These are phyloP conservation scores for Fagus crenata DNA, from an alignment of 306 rosid species.

Conservation along the genomic window DNA sequence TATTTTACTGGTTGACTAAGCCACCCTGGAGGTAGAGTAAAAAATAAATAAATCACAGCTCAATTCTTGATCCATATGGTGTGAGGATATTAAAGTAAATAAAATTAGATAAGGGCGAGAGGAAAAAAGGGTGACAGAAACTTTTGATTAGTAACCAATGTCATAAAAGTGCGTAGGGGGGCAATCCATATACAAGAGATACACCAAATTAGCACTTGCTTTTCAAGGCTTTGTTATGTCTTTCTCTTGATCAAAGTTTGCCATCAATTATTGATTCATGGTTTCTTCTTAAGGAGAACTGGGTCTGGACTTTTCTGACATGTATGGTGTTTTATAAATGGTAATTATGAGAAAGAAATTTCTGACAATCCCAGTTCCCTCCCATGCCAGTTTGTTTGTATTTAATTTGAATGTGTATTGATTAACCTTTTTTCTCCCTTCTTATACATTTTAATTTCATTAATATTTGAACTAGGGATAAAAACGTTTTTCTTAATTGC, in stretches of 20 bases:
- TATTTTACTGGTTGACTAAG: not conserved
- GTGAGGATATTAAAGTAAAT: not conserved
- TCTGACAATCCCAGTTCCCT: not conserved
- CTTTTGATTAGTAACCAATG: no score
- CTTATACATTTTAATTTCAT: not conserved
- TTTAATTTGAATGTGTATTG: not conserved
- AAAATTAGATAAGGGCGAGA: not conserved
- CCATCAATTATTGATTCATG: not conserved
- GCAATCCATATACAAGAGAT: no score
- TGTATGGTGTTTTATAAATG: not conserved
- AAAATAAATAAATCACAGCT: not conserved
- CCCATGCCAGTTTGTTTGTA: not conserved
- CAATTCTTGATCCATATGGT: no score
- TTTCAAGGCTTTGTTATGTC: not conserved
- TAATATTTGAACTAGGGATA: not conserved
- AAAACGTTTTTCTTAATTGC: not conserved
- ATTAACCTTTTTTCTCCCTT: not conserved
- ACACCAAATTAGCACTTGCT: not conserved
- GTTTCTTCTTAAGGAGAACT: not conserved
- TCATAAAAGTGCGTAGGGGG: no score
- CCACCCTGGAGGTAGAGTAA: not conserved
- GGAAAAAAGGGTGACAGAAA: no score
- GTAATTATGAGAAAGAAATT: not conserved
- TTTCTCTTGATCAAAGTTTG: not conserved
- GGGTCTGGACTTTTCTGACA: not conserved